phyloP scores from a whole-genome alignment of 2,329 filamentous ascomycete species.

The Trichophyton equinum region DNA sequence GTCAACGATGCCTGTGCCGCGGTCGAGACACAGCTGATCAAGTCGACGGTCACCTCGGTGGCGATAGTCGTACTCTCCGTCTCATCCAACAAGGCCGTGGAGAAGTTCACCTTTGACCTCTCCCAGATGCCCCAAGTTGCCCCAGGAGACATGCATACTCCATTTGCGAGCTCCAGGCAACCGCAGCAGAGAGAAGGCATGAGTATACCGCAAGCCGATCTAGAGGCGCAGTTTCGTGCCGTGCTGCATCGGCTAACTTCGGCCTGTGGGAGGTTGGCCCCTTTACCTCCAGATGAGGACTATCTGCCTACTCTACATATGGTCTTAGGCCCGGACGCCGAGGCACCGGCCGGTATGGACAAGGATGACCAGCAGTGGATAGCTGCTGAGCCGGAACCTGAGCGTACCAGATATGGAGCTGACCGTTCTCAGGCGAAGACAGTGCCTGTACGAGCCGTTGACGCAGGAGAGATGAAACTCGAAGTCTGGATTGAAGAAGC shows the following conservation, averaged over 20 bases:
- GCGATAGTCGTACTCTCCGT: conserved; percentile 45
- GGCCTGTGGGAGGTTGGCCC: conserved; percentile 31
- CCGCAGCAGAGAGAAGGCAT: background rate
- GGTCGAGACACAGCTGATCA: conserved; percentile 56
- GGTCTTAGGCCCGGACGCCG: conserved; percentile 35
- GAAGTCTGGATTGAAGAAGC: conserved; percentile 61
- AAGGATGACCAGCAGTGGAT: conserved; percentile 48
- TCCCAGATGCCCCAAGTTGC: conserved; percentile 42
- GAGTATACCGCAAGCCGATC: conserved; percentile 22
- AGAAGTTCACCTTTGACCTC: conserved; percentile 51
- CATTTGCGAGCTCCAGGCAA: conserved; percentile 31
- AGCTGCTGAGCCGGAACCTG: conserved; percentile 42
- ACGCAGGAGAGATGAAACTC: conserved; percentile 53
- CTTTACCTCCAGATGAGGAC: conserved; percentile 34
- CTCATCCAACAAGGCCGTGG: conserved; percentile 40
- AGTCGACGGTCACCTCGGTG: conserved; percentile 43
- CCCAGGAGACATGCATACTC: conserved; percentile 37
- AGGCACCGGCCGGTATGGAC: conserved; percentile 35
- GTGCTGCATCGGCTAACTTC: conserved; percentile 34
- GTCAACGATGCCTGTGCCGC: conserved; percentile 67
- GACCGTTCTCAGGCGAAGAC: conserved; percentile 28
- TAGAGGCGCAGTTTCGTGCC: conserved; percentile 39
- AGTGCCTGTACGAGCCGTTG: conserved; percentile 49
- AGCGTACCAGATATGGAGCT: background rate
- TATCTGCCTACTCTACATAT: conserved; percentile 40